Evolutionary conservation across 441 rosid genomes (phyloP).

Genomic region (Mallotus repandus): DNA sequence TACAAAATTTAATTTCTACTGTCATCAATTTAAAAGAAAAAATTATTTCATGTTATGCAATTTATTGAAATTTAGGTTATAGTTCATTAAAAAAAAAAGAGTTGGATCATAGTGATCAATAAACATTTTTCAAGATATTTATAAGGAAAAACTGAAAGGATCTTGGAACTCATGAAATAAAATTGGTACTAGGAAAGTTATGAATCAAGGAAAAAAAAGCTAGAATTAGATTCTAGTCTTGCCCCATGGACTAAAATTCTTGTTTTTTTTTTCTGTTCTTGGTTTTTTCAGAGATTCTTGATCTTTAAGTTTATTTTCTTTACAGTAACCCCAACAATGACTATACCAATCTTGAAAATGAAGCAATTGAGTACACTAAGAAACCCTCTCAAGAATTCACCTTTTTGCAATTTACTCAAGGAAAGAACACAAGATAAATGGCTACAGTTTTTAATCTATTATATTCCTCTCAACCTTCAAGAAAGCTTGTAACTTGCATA

Average conservation of each 20-base stretch:
- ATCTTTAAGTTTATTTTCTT: background rate
- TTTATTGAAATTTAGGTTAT: no score
- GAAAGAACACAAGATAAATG: slow-evolving; percentile 9
- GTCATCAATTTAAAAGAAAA: no score
- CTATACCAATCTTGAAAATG: slow-evolving; percentile 35
- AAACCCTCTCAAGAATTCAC: background rate
- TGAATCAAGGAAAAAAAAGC: background rate
- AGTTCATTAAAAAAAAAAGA: no score
- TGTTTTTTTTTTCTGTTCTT: background rate
- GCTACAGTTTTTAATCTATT: no score
- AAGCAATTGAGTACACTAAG: slow-evolving; percentile 21
- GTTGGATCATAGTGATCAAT: no score
- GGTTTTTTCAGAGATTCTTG: slow-evolving; percentile 7
- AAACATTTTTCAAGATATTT: no score
- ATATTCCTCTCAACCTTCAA: background rate
- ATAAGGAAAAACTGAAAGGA: no score
- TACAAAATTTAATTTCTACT: no score
- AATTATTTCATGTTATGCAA: no score
- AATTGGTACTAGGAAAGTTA: no score
- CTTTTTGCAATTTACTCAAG: slow-evolving; percentile 5
- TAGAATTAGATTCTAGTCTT: background rate
- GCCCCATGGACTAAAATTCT: background rate
- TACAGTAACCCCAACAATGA: no score
- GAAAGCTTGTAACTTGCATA: background rate
- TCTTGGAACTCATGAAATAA: no score